Evolutionary conservation across 345 rosid species (phyloP).

Genomic region (Hibiscus tridactylites): DNA sequence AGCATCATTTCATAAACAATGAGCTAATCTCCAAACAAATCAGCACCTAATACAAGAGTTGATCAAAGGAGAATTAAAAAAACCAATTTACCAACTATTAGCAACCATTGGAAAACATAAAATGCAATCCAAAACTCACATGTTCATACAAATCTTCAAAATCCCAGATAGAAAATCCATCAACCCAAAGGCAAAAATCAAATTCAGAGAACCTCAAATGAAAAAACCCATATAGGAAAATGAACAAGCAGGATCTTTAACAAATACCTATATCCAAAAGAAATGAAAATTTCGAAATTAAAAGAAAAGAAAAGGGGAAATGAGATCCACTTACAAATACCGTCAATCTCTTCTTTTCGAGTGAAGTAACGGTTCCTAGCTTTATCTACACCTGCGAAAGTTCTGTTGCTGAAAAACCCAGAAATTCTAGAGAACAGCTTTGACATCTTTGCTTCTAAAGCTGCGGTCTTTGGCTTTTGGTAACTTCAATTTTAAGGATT

Average conservation of each 20-base stretch:
- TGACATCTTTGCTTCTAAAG: constrained; percentile 39
- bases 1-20: background rate
- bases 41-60: background rate
- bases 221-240: background rate
- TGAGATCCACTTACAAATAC: constrained; percentile 48
- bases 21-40: background rate
- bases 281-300: background rate
- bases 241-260: background rate
- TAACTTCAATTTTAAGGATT: background rate
- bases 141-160: background rate
- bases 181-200: background rate
- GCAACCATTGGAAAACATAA: background rate
- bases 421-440: constrained; percentile 59
- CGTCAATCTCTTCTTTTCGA: constrained; percentile 70
- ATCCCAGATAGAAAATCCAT: background rate
- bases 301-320: background rate
- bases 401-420: constrained; percentile 50
- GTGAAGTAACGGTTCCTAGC: constrained; percentile 83
- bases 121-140: background rate
- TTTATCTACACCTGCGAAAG: constrained; percentile 50
- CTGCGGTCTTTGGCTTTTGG: constrained; percentile 10
- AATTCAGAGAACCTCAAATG: background rate
- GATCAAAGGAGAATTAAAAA: background rate
- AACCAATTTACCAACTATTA: background rate
- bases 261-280: background rate